phyloP scores from a whole-genome alignment of 768 basidiomycete species.

The Tubosaeta sp. region DNA sequence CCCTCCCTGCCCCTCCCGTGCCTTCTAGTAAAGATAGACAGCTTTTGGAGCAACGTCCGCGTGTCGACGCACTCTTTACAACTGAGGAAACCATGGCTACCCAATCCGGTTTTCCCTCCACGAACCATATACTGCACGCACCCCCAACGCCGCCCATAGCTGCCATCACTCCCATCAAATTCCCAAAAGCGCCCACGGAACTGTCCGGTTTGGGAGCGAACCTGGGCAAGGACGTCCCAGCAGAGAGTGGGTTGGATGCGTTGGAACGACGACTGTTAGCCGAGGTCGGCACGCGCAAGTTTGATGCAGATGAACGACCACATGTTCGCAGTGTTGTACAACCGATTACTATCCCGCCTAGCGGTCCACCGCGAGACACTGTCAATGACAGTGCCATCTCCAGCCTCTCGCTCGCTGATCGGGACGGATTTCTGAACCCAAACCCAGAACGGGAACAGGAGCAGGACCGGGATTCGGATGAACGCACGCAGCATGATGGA shows the following conservation, averaged over 20 bases:
- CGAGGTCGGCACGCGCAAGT: conserved; percentile 66
- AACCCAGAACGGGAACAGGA: conserved; percentile 23
- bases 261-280: conserved; percentile 63
- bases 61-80: conserved; percentile 32
- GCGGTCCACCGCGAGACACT: conserved; percentile 18
- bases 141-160: conserved; percentile 53
- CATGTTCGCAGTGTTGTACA: conserved; percentile 36
- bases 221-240: conserved; percentile 15
- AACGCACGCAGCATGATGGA: conserved; percentile 29
- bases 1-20: conserved; percentile 55
- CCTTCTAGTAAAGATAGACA: conserved; percentile 38
- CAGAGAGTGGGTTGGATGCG: conserved; percentile 65
- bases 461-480: conserved; percentile 30
- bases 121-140: conserved; percentile 17
- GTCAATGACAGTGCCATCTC: conserved; percentile 47
- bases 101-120: conserved; percentile 9
- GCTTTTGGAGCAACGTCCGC: conserved; percentile 12
- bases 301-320: conserved; percentile 27
- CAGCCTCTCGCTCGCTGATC: conserved; percentile 39
- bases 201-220: conserved; percentile 22
- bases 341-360: conserved; percentile 37
- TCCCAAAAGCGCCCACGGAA: conserved; percentile 32
- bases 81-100: conserved; percentile 7
- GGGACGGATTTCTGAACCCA: conserved; percentile 16
- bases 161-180: conserved; percentile 36